A percentile compares a stretch with the other conserved stretches of the same genome.
These are phyloP conservation scores for Anaeramoeba ignava DNA, from an alignment of 78 protist genomes.

Conservation along the genomic window DNA sequence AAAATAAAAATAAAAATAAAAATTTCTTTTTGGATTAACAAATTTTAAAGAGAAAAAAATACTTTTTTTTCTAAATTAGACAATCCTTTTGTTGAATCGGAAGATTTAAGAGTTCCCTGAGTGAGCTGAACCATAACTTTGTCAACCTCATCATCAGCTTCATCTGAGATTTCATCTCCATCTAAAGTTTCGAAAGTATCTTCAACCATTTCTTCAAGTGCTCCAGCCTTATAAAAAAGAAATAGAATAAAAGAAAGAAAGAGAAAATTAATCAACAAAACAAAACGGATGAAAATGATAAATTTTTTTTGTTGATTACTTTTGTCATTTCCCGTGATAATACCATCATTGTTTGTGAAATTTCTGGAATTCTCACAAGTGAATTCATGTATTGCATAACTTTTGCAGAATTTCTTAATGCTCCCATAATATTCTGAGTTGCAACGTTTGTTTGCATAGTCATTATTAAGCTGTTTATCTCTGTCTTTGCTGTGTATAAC, in stretches of 20 bases:
- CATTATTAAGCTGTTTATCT: not conserved
- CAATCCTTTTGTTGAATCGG: not conserved
- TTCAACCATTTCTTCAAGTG: constrained; percentile 16
- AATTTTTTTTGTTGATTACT: no score
- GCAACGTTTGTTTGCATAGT: not conserved
- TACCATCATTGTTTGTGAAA: constrained; percentile 20
- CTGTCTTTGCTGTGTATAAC: not conserved
- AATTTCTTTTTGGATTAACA: not conserved
- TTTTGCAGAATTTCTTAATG: constrained; percentile 4
- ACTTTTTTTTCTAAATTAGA: not conserved
- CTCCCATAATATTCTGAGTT: not conserved
- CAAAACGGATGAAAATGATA: no score
- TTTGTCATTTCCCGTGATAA: constrained; percentile 24
- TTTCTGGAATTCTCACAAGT: constrained; percentile 19
- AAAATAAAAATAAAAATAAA: not conserved
- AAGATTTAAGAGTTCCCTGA: not conserved
- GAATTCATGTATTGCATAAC: constrained; percentile 1
- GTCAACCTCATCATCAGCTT: constrained; percentile 12
- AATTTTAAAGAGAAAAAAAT: not conserved
- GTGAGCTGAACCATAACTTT: constrained; percentile 5
- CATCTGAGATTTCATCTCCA: constrained; percentile 13
- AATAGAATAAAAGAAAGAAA: no score
- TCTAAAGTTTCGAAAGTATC: constrained; percentile 15
- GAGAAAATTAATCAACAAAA: no score
- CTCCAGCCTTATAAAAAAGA: constrained; percentile 11